phyloP scores from a whole-genome alignment of 2,329 filamentous ascomycete species.

The Aspergillus aculeatinus region DNA sequence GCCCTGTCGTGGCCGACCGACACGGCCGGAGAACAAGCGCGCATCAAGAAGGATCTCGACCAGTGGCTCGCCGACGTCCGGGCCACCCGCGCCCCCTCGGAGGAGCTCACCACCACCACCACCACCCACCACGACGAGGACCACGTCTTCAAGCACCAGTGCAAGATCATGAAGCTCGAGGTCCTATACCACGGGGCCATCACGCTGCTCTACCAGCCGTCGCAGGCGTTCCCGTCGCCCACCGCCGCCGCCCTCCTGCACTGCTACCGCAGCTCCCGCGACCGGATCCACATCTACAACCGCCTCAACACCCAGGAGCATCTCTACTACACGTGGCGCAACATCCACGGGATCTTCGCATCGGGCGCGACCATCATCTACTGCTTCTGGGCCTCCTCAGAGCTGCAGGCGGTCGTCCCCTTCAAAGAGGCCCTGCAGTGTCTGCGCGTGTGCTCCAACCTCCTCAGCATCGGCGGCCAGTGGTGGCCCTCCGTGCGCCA shows the following conservation, averaged over 20 bases:
- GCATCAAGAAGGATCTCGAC: slow-evolving; percentile 24
- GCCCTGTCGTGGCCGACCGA: slow-evolving; percentile 24
- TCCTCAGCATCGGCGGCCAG: slow-evolving; percentile 41
- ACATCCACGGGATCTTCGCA: slow-evolving; percentile 41
- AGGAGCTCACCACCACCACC: neutral
- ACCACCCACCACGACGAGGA: neutral
- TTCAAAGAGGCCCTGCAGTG: slow-evolving; percentile 25
- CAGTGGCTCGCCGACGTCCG: slow-evolving; percentile 19
- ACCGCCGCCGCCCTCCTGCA: slow-evolving; percentile 26
- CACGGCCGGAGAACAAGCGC: slow-evolving; percentile 13
- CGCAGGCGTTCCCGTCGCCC: slow-evolving; percentile 34
- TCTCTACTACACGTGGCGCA: slow-evolving; percentile 37
- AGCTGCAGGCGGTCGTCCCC: slow-evolving; percentile 26
- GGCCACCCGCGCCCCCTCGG: neutral
- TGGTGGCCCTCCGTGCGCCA: slow-evolving; percentile 43
- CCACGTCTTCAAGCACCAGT: slow-evolving; percentile 6
- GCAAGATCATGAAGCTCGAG: slow-evolving; percentile 28
- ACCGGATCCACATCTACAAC: slow-evolving; percentile 33
- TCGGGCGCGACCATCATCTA: slow-evolving; percentile 42
- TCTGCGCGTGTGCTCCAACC: slow-evolving; percentile 36
- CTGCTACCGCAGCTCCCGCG: slow-evolving; percentile 32
- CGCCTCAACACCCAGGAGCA: slow-evolving; percentile 30
- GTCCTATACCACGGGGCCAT: slow-evolving; percentile 36
- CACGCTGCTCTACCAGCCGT: slow-evolving; percentile 40
- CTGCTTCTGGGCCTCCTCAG: slow-evolving; percentile 37